Conservation (phyloP, 2,329 filamentous ascomycete genomes). For the Trichophyton verrucosum region DNA sequence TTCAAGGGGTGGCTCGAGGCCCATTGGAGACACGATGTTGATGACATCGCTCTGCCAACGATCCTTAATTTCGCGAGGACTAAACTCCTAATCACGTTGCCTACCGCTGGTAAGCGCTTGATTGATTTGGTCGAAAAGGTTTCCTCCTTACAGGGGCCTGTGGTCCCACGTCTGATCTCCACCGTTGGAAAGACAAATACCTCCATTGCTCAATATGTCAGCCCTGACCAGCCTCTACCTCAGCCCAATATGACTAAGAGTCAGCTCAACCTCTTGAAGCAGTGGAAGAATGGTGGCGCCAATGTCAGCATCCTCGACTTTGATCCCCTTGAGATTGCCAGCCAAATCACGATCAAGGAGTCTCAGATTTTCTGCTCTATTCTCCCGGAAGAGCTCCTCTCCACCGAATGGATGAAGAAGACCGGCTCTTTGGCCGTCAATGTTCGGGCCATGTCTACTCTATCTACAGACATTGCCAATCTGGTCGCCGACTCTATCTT, state of each 20-base stretch:
- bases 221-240: slow-evolving; percentile 60
- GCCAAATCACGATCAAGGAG: slow-evolving; percentile 85
- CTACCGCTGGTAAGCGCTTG: slow-evolving; percentile 68
- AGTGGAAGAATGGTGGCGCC: slow-evolving; percentile 60
- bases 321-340: slow-evolving; percentile 77
- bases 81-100: slow-evolving; percentile 55
- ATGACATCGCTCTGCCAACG: slow-evolving; percentile 59
- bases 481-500: slow-evolving; percentile 88
- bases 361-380: slow-evolving; percentile 87
- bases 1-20: slow-evolving; percentile 97
- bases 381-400: slow-evolving; percentile 78
- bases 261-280: slow-evolving; percentile 58
- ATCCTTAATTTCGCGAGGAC: slow-evolving; percentile 71
- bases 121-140: slow-evolving; percentile 70
- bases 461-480: slow-evolving; percentile 87
- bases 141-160: slow-evolving; percentile 54
- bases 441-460: slow-evolving; percentile 82
- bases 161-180: slow-evolving; percentile 72
- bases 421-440: slow-evolving; percentile 67
- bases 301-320: slow-evolving; percentile 74
- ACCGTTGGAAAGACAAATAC: slow-evolving; percentile 81
- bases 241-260: slow-evolving; percentile 59
- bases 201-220: slow-evolving; percentile 56
- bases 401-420: slow-evolving; percentile 89
- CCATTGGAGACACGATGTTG: slow-evolving; percentile 77